Evolutionary conservation across 805 yeast genomes (phyloP).

Genomic region (Torulaspora microellipsoides): DNA sequence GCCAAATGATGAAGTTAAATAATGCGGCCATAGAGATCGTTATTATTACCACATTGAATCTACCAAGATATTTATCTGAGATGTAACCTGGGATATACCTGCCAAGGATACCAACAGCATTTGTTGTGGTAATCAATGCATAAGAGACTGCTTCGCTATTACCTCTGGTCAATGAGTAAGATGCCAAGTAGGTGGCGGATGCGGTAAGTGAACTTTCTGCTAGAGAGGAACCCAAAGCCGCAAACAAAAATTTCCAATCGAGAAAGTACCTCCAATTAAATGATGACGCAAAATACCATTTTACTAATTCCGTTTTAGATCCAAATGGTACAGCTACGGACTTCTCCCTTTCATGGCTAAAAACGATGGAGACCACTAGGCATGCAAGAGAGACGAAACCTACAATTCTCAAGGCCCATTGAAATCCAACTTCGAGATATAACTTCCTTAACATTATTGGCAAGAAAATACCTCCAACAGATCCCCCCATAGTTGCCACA

Average conservation of each 20-base stretch:
- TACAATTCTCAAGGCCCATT: conserved; percentile 56
- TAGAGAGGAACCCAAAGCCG: conserved; percentile 42
- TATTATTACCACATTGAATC: conserved; percentile 47
- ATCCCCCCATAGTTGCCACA: conserved; percentile 50
- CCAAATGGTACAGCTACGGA: conserved; percentile 35
- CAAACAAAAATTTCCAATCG: conserved; percentile 42
- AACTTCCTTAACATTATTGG: conserved; percentile 50
- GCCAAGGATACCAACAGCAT: conserved; percentile 45
- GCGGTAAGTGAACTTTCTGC: conserved; percentile 46
- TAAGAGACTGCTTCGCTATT: conserved; percentile 41
- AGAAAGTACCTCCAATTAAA: conserved; percentile 36
- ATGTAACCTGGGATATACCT: conserved; percentile 43
- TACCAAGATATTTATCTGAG: conserved; percentile 44
- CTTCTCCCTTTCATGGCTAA: conserved; percentile 41
- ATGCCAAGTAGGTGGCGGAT: conserved; percentile 47
- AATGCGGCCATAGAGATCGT: conserved; percentile 36
- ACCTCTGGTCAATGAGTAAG: conserved; percentile 49
- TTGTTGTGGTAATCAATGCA: conserved; percentile 44
- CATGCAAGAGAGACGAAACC: conserved; percentile 45
- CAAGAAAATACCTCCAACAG: conserved; percentile 52
- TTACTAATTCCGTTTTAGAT: conserved; percentile 31
- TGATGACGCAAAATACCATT: conserved; percentile 29
- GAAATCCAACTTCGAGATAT: conserved; percentile 48
- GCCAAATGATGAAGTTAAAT: conserved; percentile 39
- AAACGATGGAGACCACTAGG: conserved; percentile 33